Evolutionary conservation across 805 yeast species (phyloP), one percentile per base, ranked within the genome.

Genomic region (Candida rishiriensis): DNA sequence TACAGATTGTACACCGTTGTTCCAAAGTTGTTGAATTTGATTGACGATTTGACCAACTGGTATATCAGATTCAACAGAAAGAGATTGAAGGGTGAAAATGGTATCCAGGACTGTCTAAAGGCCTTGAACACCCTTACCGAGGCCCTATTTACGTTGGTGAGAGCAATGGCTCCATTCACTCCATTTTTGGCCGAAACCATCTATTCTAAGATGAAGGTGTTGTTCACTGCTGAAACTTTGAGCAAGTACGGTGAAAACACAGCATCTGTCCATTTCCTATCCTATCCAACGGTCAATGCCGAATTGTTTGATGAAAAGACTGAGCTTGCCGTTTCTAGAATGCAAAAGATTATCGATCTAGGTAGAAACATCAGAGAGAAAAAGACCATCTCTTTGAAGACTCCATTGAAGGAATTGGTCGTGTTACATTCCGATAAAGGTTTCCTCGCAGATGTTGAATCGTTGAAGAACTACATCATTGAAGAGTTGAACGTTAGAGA

Each of bases 161-260:
- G 97, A 64, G 95, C 96, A 39, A 91, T 93, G 97, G 98, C 98
- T 46, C 99, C 99, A 53, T 93, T 93, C 72, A 90, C 98, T 42
- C 99, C 99, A 53, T 95, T 84, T 76, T 75, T 95, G 66, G 75
- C 98, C 40, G 99, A 93, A 61, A 80, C 79, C 59, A 86, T 93
- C 56, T 93, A 90, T 71, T 84, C 79, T 63, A 81, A 79, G 66
- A 70, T 93, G 69, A 78, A 73, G 60, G 71, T 70, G 38, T 79
- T 69, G 55, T 84, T 83, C 68, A 66, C 76, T n/a, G 76, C 73
- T 14, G 82, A 76, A 34, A 77, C 77, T 21, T 72, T 86, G 66
- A 53, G 64, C 36, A 55, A 64, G 17, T 78, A 64, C 50, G 65
- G 74, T 49, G 66, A 71, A 51, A 95, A 89, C 60, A 64, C 66